These are phyloP conservation scores for Pyricularia sp. DNA, from an alignment of 2,329 filamentous ascomycete genomes.

Conservation along the genomic window DNA sequence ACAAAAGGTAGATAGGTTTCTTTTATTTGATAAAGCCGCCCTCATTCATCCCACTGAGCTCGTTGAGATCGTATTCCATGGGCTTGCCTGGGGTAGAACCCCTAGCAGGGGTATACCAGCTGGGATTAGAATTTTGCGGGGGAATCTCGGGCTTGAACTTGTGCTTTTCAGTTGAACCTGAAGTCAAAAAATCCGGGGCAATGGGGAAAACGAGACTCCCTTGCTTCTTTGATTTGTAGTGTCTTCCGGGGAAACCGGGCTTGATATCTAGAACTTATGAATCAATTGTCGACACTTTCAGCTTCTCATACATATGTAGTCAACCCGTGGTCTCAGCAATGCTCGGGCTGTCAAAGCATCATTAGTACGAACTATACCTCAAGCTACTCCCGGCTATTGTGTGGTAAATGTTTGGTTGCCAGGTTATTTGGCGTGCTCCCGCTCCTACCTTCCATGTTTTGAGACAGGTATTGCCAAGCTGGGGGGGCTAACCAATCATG, in stretches of 20 bases:
- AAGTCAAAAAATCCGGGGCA: not conserved
- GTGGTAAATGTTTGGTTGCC: not conserved
- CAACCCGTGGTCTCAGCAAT: not conserved
- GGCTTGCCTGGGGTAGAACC: not conserved
- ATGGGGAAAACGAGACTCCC: not conserved
- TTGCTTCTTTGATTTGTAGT: not conserved
- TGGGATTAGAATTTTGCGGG: not conserved
- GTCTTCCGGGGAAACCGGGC: not conserved
- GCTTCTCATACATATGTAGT: not conserved
- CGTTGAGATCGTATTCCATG: not conserved
- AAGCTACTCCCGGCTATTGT: not conserved
- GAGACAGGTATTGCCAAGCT: not conserved
- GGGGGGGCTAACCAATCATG: not conserved
- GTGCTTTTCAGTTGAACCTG: not conserved
- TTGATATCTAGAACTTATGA: not conserved
- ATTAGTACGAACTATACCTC: not conserved
- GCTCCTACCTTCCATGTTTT: not conserved
- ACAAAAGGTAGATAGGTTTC: no score
- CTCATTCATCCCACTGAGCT: not conserved
- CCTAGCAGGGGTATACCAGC: not conserved
- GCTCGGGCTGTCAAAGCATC: not conserved
- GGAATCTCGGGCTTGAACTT: not conserved
- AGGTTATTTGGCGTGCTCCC: not conserved
- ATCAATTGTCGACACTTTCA: not conserved
- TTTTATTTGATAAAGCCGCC: not conserved